Base-by-base conservation (phyloP, 2,329 filamentous ascomycete species). In the Bipolaris oryzae region DNA sequence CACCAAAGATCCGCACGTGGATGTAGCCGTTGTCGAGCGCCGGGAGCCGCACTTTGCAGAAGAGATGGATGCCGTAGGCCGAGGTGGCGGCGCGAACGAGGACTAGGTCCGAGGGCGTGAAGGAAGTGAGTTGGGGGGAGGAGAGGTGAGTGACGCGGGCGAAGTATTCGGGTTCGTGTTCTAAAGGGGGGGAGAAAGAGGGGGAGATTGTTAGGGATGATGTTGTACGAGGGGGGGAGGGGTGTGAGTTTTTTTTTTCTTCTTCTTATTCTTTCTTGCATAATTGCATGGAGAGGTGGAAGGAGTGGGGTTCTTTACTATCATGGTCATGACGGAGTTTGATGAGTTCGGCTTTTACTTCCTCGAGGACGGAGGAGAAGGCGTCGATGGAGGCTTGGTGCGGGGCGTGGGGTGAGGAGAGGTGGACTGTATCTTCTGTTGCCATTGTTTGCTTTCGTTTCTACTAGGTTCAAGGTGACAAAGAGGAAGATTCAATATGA, bases 151-250 rank as follows among this genome's bases (percentile, higher is more conserved):
- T 79, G 49, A 76, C 72, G 5, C 67, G 62, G 37, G 61, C 59
- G 55, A 77, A 77, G 60, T 77, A 77, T 43, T 74, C 70, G 7
- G 72, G 70, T 46, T 76, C 74, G 53, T 77, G 74, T 54, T 72
- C 72, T 74, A 6, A n/a, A n/a, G n/a, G n/a, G n/a, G n/a, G n/a
- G n/a, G n/a, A n/a, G n/a, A n/a, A n/a, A n/a, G n/a, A n/a, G n/a
- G n/a, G n/a, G n/a, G n/a, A n/a, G n/a, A n/a, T n/a, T n/a, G 21
- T 23, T 23, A 6, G 21, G 21, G 3, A 5, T 21, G 21, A 21
- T 21, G 21, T n/a, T n/a, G n/a, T n/a, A n/a, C n/a, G n/a, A n/a
- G n/a, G n/a, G n/a, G n/a, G n/a, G n/a, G n/a, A n/a, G n/a, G n/a
- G n/a, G n/a, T n/a, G n/a, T n/a, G n/a, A n/a, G n/a, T n/a, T n/a